These are phyloP conservation scores for Tricholoma sp. DNA, from an alignment of 768 basidiomycete species.

Conservation along the genomic window DNA sequence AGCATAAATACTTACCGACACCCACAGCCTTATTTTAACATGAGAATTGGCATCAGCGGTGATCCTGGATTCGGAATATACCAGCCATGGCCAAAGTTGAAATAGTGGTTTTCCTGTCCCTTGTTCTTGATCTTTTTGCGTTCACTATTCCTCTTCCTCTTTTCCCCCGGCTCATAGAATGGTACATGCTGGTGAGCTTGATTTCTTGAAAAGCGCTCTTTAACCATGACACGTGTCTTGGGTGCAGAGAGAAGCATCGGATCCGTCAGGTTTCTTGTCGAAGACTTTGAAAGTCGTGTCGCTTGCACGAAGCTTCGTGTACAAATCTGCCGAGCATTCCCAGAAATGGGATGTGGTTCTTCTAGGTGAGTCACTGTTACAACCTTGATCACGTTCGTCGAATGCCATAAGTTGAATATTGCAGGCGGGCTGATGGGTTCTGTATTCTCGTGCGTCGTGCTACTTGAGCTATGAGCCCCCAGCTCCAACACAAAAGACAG, in stretches of 20 bases:
- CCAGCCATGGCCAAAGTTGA: constrained; percentile 61
- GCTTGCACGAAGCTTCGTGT: constrained; percentile 58
- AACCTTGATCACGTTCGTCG: not conserved
- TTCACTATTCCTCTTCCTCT: constrained; percentile 95
- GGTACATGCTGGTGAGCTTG: constrained; percentile 68
- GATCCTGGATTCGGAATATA: not conserved
- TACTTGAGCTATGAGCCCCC: constrained; percentile 10
- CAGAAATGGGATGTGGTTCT: constrained; percentile 92
- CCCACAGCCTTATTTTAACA: not conserved
- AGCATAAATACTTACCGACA: too few species aligned
- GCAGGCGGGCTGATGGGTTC: constrained; percentile 89
- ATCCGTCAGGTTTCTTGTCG: constrained; percentile 67
- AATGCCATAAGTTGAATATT: not conserved
- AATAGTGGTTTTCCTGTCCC: constrained; percentile 80
- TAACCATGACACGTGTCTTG: constrained; percentile 2
- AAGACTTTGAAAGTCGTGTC: constrained; percentile 66
- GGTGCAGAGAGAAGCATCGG: constrained; percentile 61
- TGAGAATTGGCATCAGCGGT: not conserved
- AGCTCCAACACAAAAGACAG: constrained; percentile 40
- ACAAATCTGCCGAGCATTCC: constrained; percentile 52
- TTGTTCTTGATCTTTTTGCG: constrained; percentile 85
- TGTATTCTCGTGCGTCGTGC: constrained; percentile 71
- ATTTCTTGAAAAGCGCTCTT: not conserved
- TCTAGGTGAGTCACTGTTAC: constrained; percentile 47
- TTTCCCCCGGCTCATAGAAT: constrained; percentile 96